Conservation (phyloP, 768 basidiomycete genomes). For the Collybiopsis confluens region DNA sequence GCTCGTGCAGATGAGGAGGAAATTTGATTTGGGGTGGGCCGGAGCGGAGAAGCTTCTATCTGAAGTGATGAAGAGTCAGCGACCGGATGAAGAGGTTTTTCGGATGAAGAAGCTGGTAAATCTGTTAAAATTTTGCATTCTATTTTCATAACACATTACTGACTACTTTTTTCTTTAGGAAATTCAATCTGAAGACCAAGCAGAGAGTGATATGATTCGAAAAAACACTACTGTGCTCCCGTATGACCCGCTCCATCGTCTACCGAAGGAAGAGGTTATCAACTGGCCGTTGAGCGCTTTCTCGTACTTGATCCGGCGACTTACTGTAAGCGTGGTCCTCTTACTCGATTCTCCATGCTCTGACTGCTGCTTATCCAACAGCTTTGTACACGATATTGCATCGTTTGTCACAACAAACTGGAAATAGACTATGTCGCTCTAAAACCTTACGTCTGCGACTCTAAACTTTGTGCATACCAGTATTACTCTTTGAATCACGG, state of each 20-base stretch:
- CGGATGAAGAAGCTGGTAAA: slow-evolving; percentile 25
- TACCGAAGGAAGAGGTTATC: slow-evolving; percentile 30
- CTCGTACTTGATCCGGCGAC: slow-evolving; percentile 59
- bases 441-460: slow-evolving; percentile 71
- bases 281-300: slow-evolving; percentile 65
- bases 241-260: slow-evolving; percentile 43
- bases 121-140: too few relatives aligned
- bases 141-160: not conserved
- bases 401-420: slow-evolving; percentile 68
- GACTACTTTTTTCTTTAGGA: slow-evolving; percentile 18
- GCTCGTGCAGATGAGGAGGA: slow-evolving; percentile 46
- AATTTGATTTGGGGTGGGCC: slow-evolving; percentile 62
- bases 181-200: slow-evolving; percentile 37
- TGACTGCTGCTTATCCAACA: slow-evolving; percentile 17
- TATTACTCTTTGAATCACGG: slow-evolving; percentile 64
- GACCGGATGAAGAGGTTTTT: slow-evolving; percentile 34
- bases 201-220: slow-evolving; percentile 32
- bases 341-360: not conserved
- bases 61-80: slow-evolving; percentile 42
- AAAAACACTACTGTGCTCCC: slow-evolving; percentile 41
- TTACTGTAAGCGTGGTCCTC: slow-evolving; percentile 39
- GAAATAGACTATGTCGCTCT: slow-evolving; percentile 50
- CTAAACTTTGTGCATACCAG: slow-evolving; percentile 63
- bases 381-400: slow-evolving; percentile 66
- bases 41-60: slow-evolving; percentile 55